These are phyloP conservation scores for Cenchrus americanus DNA, from an alignment of 176 grass and related monocot genomes.

Conservation along the genomic window DNA sequence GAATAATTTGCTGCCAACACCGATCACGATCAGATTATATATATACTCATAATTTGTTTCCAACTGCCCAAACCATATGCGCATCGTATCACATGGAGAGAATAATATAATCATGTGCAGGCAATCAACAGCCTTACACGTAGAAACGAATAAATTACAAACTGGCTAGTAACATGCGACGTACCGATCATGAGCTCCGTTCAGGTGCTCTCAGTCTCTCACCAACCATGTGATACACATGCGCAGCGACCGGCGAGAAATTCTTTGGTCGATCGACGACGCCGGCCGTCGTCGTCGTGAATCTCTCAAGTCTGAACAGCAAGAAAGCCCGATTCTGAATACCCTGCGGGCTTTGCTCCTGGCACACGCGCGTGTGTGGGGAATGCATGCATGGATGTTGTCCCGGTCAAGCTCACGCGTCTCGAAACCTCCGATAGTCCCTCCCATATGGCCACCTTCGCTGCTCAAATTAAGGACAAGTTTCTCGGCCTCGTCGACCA, in stretches of 20 bases:
- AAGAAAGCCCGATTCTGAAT: background rate
- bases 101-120: background rate
- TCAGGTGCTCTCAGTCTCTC: background rate
- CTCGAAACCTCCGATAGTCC: too few relatives aligned
- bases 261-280: too few relatives aligned
- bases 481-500: conserved; percentile 32
- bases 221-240: background rate
- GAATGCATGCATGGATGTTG: background rate
- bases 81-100: background rate
- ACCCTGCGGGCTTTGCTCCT: background rate
- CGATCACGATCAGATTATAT: background rate
- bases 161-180: background rate
- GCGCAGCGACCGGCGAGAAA: conserved; percentile 6
- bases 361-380: background rate
- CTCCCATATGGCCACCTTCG: conserved; percentile 41
- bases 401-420: background rate
- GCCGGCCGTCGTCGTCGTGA: background rate
- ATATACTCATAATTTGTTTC: background rate
- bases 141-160: background rate
- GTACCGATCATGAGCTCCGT: background rate
- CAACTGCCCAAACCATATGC: background rate
- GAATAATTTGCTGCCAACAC: background rate
- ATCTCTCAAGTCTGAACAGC: background rate
- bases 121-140: conserved; percentile 3
- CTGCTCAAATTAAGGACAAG: conserved; percentile 45